Percentiles rank a stretch among this genome's conserved stretches.
Evolutionary conservation across 352 stramenopile genomes (phyloP).

Genomic region (Blastocystis sp.): DNA sequence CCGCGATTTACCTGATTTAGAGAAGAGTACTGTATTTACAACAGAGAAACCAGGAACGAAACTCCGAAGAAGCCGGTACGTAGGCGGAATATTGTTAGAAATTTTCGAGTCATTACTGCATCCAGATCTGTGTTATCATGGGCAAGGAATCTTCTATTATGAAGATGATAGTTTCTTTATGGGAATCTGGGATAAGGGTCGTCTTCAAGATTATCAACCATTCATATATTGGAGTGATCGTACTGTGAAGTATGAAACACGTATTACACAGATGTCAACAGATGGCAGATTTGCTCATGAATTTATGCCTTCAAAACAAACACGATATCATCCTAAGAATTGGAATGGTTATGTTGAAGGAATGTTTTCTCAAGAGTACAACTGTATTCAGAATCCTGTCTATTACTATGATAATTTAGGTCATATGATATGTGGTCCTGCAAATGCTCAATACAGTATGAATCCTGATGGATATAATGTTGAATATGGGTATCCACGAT

Average conservation of each 20-base stretch:
- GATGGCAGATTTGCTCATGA: not conserved
- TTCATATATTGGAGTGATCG: conserved; percentile 3
- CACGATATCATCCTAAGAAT: not conserved
- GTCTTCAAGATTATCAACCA: not conserved
- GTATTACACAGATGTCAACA: not conserved
- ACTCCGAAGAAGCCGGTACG: not conserved
- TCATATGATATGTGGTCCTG: not conserved
- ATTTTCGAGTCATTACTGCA: not conserved
- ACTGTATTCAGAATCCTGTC: not conserved
- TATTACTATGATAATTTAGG: not conserved
- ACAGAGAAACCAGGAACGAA: not conserved
- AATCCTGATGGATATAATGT: conserved; percentile 40
- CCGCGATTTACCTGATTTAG: not conserved
- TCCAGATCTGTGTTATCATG: conserved; percentile 12
- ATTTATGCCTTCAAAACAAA: not conserved
- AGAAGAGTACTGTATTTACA: not conserved
- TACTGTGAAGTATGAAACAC: not conserved
- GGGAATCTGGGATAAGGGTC: not conserved
- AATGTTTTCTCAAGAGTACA: not conserved
- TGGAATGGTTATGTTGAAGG: not conserved
- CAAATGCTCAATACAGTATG: conserved; percentile 25
- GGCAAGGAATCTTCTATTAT: not conserved
- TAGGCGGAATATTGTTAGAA: not conserved
- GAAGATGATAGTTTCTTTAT: conserved; percentile 32
- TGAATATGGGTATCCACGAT: conserved; percentile 1